These are phyloP conservation scores for Cladorrhinum samala DNA, from an alignment of 495 filamentous ascomycete species.

Conservation along the genomic window DNA sequence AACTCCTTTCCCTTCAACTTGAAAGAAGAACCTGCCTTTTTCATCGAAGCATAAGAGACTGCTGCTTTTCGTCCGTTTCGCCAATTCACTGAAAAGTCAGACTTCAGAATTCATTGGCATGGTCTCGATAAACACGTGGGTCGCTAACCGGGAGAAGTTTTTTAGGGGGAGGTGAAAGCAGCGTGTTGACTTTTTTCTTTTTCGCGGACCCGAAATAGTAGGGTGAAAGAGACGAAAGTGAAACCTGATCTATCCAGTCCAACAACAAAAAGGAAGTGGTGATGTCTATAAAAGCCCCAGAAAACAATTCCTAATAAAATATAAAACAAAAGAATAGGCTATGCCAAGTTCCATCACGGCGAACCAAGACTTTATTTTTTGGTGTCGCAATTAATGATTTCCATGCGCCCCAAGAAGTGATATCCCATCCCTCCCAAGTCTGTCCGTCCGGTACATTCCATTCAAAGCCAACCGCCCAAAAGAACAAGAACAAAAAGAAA, in stretches of 20 bases:
- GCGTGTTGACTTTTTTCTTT: background rate
- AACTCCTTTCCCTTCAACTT: no score
- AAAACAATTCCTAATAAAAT: constrained; percentile 2
- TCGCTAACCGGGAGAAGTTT: no score
- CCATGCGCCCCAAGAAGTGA: no score
- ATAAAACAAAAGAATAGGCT: constrained; percentile 2
- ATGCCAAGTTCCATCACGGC: constrained; percentile 9
- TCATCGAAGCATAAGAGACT: no score
- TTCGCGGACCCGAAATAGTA: background rate
- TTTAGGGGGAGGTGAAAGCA: no score
- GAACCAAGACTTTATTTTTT: constrained; percentile 1
- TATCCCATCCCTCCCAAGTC: constrained; percentile 1
- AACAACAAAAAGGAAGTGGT: constrained; percentile 17
- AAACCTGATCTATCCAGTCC: constrained; percentile 14
- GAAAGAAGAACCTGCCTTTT: no score
- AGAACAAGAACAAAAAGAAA: constrained; percentile 11
- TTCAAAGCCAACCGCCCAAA: no score
- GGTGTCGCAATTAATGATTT: constrained; percentile 6
- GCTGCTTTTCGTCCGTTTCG: no score
- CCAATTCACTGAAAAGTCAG: no score
- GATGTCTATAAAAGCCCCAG: constrained; percentile 17
- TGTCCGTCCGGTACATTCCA: constrained; percentile 1
- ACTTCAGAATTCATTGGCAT: no score
- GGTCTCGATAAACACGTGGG: no score
- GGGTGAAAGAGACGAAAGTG: background rate